Base-by-base conservation (phyloP, 140 eudicot genomes). In the Senecio squalidus region DNA sequence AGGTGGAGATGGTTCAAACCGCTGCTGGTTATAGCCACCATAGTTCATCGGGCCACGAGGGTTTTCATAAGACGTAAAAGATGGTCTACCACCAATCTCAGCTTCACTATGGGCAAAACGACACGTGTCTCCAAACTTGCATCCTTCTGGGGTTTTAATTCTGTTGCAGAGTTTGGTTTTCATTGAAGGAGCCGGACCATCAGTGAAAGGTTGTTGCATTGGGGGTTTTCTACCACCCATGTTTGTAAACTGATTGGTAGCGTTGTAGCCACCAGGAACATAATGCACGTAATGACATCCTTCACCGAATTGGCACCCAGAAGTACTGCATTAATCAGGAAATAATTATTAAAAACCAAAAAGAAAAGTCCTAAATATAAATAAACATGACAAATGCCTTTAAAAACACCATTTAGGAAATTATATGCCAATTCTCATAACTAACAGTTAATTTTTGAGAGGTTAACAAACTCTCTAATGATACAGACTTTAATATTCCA, bases 261-360 rank as follows among this genome's bases (percentile, higher is more conserved):
- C 88, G 16, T 55, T 82, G 68, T 77, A 72, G 51, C 96, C 95
- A 11, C 86, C 88, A 28, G 94, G 96, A 30, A 80, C 70, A 43
- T 83, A 80, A 54, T 87, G 96, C 34, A 73, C 67, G 51, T 80
- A 87, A 67, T 87, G 94, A 49, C 96, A 87, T 30, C 81, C 76
- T 70, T 80, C 96, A 14, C 96, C 96, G 52, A 77, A 87, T 53
- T 71, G 76, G 65, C 96, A 87, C 7, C 96, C 96, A 8, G 96
- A 72, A 15, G 89, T 72, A 74, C 96, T 87, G 85, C 78, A 75
- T 58, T 43, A 31, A 68, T 20, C 59, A 50, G 53, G 40, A 65
- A 31, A 25, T 14, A 52, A 15, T 52, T 57, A 39, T 60, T 38
- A 56, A 52, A 51, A 66, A 53, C 53, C 34, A 34, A 25, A 30